Evolutionary conservation across 164 flowering plant genomes (phyloP).

Genomic region (grape (Vitis vinifera)): ASM3070453v1 NC_081813.1:889001-889500

Average conservation of each 20-base stretch:
- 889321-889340: constrained; percentile 85
- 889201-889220: no score
- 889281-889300: constrained; percentile 66
- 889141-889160: background rate
- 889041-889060: no score
- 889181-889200: background rate
- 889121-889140: no score
- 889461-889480: background rate
- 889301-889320: constrained; percentile 70
- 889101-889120: no score
- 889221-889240: no score
- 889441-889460: background rate
- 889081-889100: no score
- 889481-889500: no score
- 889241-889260: constrained; percentile 79
- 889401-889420: constrained; percentile 92
- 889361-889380: constrained; percentile 96
- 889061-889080: no score
- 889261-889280: constrained; percentile 76
- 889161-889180: background rate
- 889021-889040: background rate
- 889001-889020: background rate
- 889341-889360: constrained; percentile 53
- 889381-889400: constrained; percentile 72
- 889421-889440: constrained; percentile 8